Percentiles rank a stretch among this genome's conserved stretches.
phyloP scores from a whole-genome alignment of 2,329 filamentous ascomycete genomes.

The Aureobasidium sp. region DNA sequence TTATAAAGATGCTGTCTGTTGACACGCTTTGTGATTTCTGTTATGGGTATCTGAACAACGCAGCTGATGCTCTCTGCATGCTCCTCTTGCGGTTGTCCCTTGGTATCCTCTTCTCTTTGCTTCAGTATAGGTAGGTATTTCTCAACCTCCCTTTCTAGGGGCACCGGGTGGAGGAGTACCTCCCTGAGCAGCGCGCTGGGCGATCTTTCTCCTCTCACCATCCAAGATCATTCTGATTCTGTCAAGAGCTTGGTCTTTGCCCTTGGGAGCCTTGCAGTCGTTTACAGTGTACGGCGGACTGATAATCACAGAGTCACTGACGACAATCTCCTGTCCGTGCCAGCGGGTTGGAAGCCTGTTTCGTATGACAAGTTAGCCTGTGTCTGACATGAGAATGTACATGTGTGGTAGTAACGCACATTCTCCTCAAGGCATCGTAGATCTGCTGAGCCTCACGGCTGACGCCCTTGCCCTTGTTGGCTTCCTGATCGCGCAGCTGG shows the following conservation, averaged over 20 bases:
- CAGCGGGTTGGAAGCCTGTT: constrained; percentile 47
- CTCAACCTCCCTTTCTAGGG: constrained; percentile 11
- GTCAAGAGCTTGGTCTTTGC: constrained; percentile 33
- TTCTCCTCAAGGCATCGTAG: constrained; percentile 52
- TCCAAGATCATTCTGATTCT: constrained; percentile 40
- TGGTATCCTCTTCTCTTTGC: neutral
- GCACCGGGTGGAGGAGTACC: neutral
- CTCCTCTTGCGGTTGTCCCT: neutral
- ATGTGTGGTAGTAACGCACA: constrained; percentile 29
- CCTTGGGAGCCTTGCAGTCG: constrained; percentile 40
- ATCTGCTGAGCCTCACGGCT: constrained; percentile 54
- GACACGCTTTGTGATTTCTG: neutral
- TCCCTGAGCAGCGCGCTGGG: constrained; percentile 6
- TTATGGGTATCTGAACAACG: neutral
- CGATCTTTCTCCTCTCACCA: constrained; percentile 36
- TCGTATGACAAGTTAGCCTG: neutral
- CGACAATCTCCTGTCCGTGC: constrained; percentile 50
- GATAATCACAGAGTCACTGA: constrained; percentile 53
- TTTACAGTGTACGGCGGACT: constrained; percentile 49
- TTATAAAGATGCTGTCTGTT: neutral
- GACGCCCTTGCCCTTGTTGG: constrained; percentile 52
- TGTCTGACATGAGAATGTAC: neutral
- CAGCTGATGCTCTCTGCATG: neutral
- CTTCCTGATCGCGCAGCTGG: constrained; percentile 49
- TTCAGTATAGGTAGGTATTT: neutral